Evolutionary conservation across 1,139 yeast species (phyloP), one percentile per base, ranked within the genome.

Genomic region (Meyerozyma guilliermondii): DNA sequence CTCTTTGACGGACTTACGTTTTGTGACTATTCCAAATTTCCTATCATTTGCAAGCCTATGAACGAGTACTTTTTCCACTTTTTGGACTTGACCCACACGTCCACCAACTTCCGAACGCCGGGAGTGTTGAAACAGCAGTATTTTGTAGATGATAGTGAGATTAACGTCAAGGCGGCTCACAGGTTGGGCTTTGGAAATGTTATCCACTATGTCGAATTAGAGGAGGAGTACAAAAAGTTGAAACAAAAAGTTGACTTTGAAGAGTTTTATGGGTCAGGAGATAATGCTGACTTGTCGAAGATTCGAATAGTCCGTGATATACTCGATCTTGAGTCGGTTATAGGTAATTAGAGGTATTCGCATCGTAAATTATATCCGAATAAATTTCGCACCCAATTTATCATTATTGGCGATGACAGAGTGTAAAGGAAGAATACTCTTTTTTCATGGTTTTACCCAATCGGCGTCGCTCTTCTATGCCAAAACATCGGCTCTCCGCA

Each of bases 1-100:
- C 60, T 88, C 44, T 91, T 92, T 58, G 98, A 91, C 51, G 98
- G 98, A 1, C 75, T 92, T 53, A 88, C 97, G 0, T 92, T 70
- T 64, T 92, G 98, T 66, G 95, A 92, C 65, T 92, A 92, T 59
- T 61, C 77, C 7, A 62, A 69, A 49, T 64, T 60, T 46, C 89
- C 91, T 5, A 71, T 92, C 45, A 63, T 83, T 27, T 91, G 98
- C 66, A 92, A 92, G 66, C 98, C 98, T 13, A 87, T 87, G 81
- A 67, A 71, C 13, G 71, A 58, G 42, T 73, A 60, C 51, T 73
- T 64, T 51, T 63, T 50, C 66, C 81, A 57, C 76, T 81, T 88
- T 16, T 71, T 87, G 63, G 48, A 58, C 10, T 76, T 80, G 44
- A 83, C 96, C 31, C 85, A 86, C 24, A 72, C 81, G 24, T 74